Conservation (phyloP, 2,329 filamentous ascomycete genomes). For the Periconia sp. region DNA sequence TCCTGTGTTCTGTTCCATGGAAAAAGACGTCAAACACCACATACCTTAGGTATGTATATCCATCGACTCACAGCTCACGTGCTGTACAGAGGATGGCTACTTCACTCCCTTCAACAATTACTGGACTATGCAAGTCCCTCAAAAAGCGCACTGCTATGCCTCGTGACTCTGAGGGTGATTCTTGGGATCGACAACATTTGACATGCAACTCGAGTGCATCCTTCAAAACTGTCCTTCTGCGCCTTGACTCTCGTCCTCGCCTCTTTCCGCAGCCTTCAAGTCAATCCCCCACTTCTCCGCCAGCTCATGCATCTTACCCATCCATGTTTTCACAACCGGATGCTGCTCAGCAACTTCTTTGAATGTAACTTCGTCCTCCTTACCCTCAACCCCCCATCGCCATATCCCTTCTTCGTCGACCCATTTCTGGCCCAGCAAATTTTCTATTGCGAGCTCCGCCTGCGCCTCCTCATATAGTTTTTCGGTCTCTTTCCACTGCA, state of each 20-base stretch:
- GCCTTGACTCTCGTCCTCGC: slow-evolving; percentile 36
- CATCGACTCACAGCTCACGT: too few relatives aligned
- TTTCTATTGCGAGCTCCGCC: slow-evolving; percentile 61
- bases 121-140: too few relatives aligned
- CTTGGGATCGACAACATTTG: background rate
- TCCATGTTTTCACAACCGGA: slow-evolving; percentile 68
- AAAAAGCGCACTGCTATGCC: too few relatives aligned
- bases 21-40: too few relatives aligned
- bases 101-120: too few relatives aligned
- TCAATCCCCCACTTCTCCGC: slow-evolving; percentile 46
- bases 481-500: slow-evolving; percentile 27
- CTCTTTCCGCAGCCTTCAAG: slow-evolving; percentile 41
- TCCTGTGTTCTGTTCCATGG: too few relatives aligned
- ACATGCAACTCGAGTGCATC: background rate
- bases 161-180: too few relatives aligned
- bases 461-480: slow-evolving; percentile 50
- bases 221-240: slow-evolving; percentile 42
- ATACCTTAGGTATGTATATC: too few relatives aligned
- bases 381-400: slow-evolving; percentile 59
- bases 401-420: slow-evolving; percentile 72
- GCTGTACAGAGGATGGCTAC: too few relatives aligned
- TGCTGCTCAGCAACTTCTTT: slow-evolving; percentile 62
- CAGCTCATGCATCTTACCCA: slow-evolving; percentile 45
- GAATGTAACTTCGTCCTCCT: slow-evolving; percentile 39
- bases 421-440: slow-evolving; percentile 66